phyloP scores from a whole-genome alignment of 176 grass and related monocot species.

The Triticum timopheevii region DNA sequence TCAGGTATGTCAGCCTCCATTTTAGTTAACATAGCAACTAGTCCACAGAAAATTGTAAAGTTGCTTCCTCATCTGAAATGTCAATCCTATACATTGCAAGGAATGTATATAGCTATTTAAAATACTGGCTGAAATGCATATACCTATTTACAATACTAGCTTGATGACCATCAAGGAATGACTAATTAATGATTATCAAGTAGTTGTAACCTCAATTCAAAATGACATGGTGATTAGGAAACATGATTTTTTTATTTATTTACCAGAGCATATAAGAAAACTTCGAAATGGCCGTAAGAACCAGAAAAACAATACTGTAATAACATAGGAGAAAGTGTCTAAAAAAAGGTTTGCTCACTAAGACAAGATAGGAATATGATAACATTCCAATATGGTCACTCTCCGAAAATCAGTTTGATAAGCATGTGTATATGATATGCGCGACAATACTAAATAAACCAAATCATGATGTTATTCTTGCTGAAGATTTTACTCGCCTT shows the following conservation, averaged over 20 bases:
- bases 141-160: background rate
- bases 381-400: background rate
- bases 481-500: background rate
- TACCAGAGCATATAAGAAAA: background rate
- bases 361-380: background rate
- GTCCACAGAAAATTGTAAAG: background rate
- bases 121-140: background rate
- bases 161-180: background rate
- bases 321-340: background rate
- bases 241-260: no score
- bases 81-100: background rate
- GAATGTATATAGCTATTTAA: background rate
- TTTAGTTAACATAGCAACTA: slow-evolving; percentile 12
- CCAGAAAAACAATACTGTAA: background rate
- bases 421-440: background rate
- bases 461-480: background rate
- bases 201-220: background rate
- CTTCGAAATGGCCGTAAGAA: background rate
- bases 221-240: slow-evolving; percentile 9
- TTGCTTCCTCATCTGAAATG: slow-evolving; percentile 4
- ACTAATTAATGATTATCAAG: background rate
- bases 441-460: background rate
- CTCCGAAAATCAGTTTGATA: background rate
- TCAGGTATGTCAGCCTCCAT: background rate
- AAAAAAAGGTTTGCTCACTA: background rate